Evolutionary conservation across 2,329 filamentous ascomycete genomes (phyloP).

Genomic region (Leptosphaerulina australis): DNA sequence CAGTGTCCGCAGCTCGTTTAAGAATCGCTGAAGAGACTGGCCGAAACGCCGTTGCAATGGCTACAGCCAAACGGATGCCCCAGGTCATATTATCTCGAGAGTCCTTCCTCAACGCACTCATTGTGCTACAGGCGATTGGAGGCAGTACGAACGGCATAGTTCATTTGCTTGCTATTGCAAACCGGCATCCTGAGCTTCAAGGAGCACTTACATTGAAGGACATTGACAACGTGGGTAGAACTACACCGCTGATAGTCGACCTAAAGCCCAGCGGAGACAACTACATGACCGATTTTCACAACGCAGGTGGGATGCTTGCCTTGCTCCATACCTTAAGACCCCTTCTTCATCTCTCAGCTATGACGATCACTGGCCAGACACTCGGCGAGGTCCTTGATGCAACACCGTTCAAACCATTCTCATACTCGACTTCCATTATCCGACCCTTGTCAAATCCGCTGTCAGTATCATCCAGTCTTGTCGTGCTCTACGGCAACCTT

Average conservation of each 20-base stretch:
- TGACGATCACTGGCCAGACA: conserved; percentile 79
- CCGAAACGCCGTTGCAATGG: conserved; percentile 54
- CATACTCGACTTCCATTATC: conserved; percentile 18
- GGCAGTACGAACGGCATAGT: conserved; percentile 54
- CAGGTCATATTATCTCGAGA: conserved; percentile 55
- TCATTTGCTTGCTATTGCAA: conserved; percentile 55
- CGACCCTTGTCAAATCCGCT: conserved; percentile 74
- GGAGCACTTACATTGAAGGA: conserved; percentile 79
- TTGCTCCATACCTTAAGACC: conserved; percentile 83
- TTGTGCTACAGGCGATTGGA: conserved; percentile 53
- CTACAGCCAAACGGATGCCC: conserved; percentile 49
- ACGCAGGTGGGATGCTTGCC: conserved; percentile 79
- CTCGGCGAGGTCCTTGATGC: conserved; percentile 76
- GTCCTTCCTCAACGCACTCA: conserved; percentile 57
- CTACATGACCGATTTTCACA: conserved; percentile 85
- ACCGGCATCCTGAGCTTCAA: conserved; percentile 62
- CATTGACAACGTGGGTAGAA: conserved; percentile 76
- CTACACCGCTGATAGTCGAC: conserved; percentile 81
- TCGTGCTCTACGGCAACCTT: conserved; percentile 82
- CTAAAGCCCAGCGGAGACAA: conserved; percentile 82
- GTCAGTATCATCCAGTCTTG: conserved; percentile 80
- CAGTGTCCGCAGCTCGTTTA: conserved; percentile 59
- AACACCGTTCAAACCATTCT: conserved; percentile 70
- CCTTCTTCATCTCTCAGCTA: conserved; percentile 75
- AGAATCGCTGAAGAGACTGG: conserved; percentile 63